These are phyloP conservation scores for Pezicula radicicola DNA, from an alignment of 2,329 filamentous ascomycete species.

Conservation along the genomic window DNA sequence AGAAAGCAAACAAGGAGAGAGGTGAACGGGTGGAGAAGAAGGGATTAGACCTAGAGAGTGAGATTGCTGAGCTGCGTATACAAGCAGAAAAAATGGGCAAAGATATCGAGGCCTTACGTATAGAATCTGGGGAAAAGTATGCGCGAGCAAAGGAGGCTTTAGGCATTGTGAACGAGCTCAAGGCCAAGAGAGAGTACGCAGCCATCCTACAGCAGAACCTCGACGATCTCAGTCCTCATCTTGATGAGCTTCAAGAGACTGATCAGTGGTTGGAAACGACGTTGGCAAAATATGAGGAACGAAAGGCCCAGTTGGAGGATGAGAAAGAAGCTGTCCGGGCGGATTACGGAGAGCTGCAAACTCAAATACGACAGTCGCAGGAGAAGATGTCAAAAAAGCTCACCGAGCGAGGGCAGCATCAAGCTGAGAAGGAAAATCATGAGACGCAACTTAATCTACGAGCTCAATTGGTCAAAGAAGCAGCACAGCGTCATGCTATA, in stretches of 20 bases:
- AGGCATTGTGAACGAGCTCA: conserved; percentile 70
- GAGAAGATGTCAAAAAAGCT: conserved; percentile 48
- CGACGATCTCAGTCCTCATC: conserved; percentile 64
- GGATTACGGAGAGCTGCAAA: conserved; percentile 64
- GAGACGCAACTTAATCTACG: conserved; percentile 75
- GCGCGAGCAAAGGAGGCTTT: conserved; percentile 72
- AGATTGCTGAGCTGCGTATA: conserved; percentile 60
- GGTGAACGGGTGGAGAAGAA: conserved; percentile 70
- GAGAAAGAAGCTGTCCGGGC: conserved; percentile 61
- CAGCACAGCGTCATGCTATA: conserved; percentile 73
- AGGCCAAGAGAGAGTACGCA: conserved; percentile 73
- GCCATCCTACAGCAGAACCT: conserved; percentile 68
- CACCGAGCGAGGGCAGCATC: conserved; percentile 70
- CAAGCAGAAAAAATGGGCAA: conserved; percentile 55
- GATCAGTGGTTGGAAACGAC: conserved; percentile 72
- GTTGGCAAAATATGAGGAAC: conserved; percentile 74
- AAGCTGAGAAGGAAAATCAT: conserved; percentile 84
- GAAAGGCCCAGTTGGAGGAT: conserved; percentile 61
- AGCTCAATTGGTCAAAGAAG: conserved; percentile 71
- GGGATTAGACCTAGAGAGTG: conserved; percentile 59
- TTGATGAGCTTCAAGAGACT: conserved; percentile 75
- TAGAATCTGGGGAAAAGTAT: conserved; percentile 59
- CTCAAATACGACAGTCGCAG: conserved; percentile 41
- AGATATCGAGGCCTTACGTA: conserved; percentile 59
- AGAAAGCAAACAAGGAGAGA: conserved; percentile 81